Evolutionary conservation across 495 filamentous ascomycete species (phyloP).

Genomic region (Talaromyces borbonicus): DNA sequence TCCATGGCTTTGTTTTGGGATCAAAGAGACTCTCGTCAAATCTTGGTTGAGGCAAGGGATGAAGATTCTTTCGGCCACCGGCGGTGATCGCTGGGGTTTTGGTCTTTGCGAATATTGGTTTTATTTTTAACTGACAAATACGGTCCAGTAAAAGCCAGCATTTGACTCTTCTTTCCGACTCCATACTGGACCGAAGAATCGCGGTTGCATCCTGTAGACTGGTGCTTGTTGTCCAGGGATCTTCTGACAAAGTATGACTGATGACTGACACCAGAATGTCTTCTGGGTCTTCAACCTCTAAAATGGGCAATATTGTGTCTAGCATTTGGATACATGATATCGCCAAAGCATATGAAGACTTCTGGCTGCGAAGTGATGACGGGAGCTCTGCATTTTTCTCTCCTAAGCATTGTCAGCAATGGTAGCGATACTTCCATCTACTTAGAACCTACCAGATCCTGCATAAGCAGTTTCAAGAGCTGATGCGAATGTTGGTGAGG

Average conservation of each 20-base stretch:
- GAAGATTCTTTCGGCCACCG: constrained; percentile 49
- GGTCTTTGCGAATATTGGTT: constrained; percentile 62
- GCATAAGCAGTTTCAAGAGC: constrained; percentile 16
- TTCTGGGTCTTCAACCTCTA: constrained; percentile 10
- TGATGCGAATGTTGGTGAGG: constrained; percentile 24
- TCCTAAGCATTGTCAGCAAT: too few relatives aligned
- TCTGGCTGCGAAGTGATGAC: constrained; percentile 14
- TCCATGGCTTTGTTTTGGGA: constrained; percentile 60
- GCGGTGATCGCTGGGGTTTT: constrained; percentile 52
- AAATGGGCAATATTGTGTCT: constrained; percentile 11
- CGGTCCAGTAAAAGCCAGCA: constrained; percentile 44
- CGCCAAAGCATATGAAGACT: constrained; percentile 18
- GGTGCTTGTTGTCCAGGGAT: constrained; percentile 45
- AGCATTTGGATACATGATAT: constrained; percentile 23
- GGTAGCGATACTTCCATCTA: too few relatives aligned
- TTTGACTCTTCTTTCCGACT: constrained; percentile 13
- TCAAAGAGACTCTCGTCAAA: constrained; percentile 39
- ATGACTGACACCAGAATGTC: constrained; percentile 27
- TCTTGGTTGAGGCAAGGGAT: constrained; percentile 31
- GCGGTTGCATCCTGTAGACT: constrained; percentile 19
- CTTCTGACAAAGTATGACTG: constrained; percentile 37
- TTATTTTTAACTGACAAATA: constrained; percentile 43
- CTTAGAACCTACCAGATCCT: constrained; percentile 13
- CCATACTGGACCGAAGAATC: constrained; percentile 31
- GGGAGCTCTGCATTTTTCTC: constrained; percentile 10